phyloP scores from a whole-genome alignment of 2,329 filamentous ascomycete species.

The Colletotrichum eleusines region DNA sequence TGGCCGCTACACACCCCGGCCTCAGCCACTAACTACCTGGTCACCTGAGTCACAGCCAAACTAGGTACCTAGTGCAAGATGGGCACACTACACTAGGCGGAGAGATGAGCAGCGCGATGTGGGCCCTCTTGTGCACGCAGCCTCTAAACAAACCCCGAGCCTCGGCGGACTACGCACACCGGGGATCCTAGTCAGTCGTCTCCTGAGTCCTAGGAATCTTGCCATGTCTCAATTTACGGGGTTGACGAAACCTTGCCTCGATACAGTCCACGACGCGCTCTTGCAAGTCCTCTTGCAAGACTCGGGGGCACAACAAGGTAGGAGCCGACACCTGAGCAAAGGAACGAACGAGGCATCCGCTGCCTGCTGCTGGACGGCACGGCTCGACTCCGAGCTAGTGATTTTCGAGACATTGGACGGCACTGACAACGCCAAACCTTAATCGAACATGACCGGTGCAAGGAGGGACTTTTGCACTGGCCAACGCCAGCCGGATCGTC shows the following conservation, averaged over 20 bases:
- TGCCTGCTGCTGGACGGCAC: not conserved
- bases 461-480: constrained; percentile 29
- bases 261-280: constrained; percentile 1
- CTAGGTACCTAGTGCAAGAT: not conserved
- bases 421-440: constrained; percentile 37
- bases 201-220: too few species aligned
- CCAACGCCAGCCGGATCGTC: not conserved
- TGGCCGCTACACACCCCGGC: constrained; percentile 31
- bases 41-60: constrained; percentile 5
- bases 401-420: constrained; percentile 22
- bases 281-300: constrained; percentile 1
- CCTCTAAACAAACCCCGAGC: constrained; percentile 16
- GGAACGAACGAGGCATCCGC: constrained; percentile 17
- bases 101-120: constrained; percentile 29
- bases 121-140: constrained; percentile 3
- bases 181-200: constrained; percentile 8
- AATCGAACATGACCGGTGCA: constrained; percentile 35
- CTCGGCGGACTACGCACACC: constrained; percentile 6
- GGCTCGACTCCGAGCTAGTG: constrained; percentile 6
- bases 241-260: constrained; percentile 1
- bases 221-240: constrained; percentile 22
- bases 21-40: constrained; percentile 34
- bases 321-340: constrained; percentile 21
- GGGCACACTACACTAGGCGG: not conserved
- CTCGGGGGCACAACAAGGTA: not conserved